Evolutionary conservation across 495 filamentous ascomycete species (phyloP), one percentile per base, ranked within the genome.

Genomic region (Talaromyces wortmannii): DNA sequence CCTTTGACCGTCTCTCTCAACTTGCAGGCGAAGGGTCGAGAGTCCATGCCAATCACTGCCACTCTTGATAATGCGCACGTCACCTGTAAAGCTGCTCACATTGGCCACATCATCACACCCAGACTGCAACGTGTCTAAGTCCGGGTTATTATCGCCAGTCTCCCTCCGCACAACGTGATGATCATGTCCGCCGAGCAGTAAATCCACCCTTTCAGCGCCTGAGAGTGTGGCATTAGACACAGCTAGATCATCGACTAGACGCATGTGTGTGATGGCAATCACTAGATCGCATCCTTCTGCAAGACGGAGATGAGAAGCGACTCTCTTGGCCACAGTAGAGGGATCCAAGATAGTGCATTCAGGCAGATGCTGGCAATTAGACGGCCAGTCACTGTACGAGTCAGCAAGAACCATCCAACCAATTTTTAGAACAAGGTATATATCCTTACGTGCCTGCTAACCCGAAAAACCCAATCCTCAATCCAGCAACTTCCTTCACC

Each of bases 221-320:
- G 11, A 15, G 2, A 53, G 16, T 8, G 51, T 53, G 44, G 51
- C 51, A 17, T 53, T 45, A 18, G 51, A 4, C 36, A 40, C 51
- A 5, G 29, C 51, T 6, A 53, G 51, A 33, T 53, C 51, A 18
- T 53, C 51, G 33, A 45, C 17, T 45, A 53, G 29, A n/a, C 51
- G 51, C 51, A 53, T 53, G 17, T 53, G 51, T 33, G n/a, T 53
- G 29, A 53, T 44, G 30, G 51, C 51, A 45, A 53, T 53, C 32
- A 53, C 51, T 5, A 44, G 18, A 43, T 53, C 51, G 8, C 51
- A 53, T 45, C 30, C 10, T 15, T 53, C 13, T 15, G 36, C 30
- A 16, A 44, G 8, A 11, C 51, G 33, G 12, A 53, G 44, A 10
- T 17, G 36, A 7, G 32, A 45, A 12, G 33, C 33, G 10, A 44